Evolutionary conservation across 1,284 basidiomycete genomes (phyloP).

Genomic region (Ustilago nuda): DNA sequence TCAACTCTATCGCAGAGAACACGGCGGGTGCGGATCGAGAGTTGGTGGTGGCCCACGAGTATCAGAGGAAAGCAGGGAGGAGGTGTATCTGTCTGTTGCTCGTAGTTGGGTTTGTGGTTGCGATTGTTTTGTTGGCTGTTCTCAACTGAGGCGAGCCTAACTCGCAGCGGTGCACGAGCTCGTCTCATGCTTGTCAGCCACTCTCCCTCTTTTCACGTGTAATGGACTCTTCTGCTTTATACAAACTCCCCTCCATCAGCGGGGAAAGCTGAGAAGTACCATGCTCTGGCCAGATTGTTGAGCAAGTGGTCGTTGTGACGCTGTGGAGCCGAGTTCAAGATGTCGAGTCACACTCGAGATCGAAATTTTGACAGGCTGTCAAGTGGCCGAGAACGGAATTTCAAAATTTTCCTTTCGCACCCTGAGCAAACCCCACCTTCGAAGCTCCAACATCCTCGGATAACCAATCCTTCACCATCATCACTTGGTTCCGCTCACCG

Average conservation of each 20-base stretch:
- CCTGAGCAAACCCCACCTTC: not conserved
- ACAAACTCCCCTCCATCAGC: no score
- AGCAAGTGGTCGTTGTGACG: no score
- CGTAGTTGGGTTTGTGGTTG: constrained; percentile 85
- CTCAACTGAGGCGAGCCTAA: constrained; percentile 15
- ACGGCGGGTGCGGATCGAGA: constrained; percentile 87
- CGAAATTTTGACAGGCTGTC: not conserved
- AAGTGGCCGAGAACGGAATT: constrained; percentile 26
- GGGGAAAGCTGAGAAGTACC: no score
- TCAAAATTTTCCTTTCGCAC: constrained; percentile 28
- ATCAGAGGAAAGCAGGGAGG: constrained; percentile 92
- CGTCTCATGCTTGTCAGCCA: no score
- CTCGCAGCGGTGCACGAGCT: no score
- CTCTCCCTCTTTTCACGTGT: not conserved
- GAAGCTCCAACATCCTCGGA: not conserved
- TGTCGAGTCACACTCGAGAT: constrained; percentile 8
- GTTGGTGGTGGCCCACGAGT: constrained; percentile 87
- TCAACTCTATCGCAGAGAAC: constrained; percentile 85
- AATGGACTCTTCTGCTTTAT: not conserved
- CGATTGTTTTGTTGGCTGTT: constrained; percentile 85
- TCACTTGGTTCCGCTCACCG: not conserved
- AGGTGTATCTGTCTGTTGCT: constrained; percentile 90
- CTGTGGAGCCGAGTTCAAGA: not conserved
- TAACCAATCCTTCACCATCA: not conserved
- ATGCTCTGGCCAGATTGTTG: no score